These are phyloP conservation scores for Solanum bukasovii DNA, from an alignment of 257 asterid species.

Conservation along the genomic window DNA sequence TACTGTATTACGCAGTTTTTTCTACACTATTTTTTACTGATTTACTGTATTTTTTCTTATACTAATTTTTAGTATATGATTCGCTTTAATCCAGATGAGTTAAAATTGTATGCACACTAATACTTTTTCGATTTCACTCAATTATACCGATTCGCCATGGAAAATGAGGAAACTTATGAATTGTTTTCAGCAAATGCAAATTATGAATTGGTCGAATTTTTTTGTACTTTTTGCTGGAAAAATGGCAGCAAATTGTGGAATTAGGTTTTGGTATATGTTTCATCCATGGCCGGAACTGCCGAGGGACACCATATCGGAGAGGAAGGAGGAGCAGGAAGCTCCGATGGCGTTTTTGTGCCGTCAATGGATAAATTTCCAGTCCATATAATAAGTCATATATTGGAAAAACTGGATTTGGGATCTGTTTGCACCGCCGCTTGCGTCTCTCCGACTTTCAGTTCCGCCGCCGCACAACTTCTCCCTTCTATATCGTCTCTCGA, in stretches of 20 bases:
- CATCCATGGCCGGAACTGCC: background rate
- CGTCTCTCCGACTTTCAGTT: slow-evolving; percentile 30
- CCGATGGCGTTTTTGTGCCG: slow-evolving; percentile 7
- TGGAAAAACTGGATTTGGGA: slow-evolving; percentile 39
- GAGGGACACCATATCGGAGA: background rate
- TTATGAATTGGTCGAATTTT: background rate
- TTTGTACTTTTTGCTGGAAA: background rate
- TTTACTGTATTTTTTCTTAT: background rate
- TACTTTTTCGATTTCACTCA: background rate
- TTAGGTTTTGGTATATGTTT: background rate
- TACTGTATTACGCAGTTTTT: background rate
- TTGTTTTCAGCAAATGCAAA: background rate
- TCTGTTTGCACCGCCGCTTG: slow-evolving; percentile 56
- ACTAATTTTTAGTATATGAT: background rate
- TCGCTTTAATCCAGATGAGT: background rate
- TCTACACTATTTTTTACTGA: background rate
- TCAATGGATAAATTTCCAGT: slow-evolving; percentile 39
- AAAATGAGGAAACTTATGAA: background rate
- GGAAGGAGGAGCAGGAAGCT: background rate
- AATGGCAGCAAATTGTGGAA: background rate
- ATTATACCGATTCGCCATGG: background rate
- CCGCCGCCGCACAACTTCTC: slow-evolving; percentile 35
- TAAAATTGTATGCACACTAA: background rate
- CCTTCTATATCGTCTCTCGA: slow-evolving; percentile 39
- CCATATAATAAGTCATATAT: slow-evolving; percentile 25